These are phyloP conservation scores for Azolla pinnata DNA, from an alignment of 75 land plant genomes.

Conservation along the genomic window DNA sequence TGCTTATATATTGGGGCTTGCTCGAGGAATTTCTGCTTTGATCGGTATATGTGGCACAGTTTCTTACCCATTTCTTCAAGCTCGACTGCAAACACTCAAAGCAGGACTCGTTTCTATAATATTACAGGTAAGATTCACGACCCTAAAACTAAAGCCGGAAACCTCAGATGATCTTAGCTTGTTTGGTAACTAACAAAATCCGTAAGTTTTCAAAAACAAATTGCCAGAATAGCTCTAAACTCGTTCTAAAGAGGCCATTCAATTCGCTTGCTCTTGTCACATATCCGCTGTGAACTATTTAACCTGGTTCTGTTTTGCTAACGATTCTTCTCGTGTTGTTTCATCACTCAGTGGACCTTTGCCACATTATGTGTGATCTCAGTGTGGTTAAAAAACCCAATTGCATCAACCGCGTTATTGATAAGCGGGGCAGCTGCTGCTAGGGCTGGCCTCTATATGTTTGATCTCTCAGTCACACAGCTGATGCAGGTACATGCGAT, in stretches of 20 bases:
- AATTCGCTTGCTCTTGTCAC: no score
- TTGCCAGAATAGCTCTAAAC: no score
- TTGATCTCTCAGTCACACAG: slow-evolving; percentile 85
- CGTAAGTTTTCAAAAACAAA: no score
- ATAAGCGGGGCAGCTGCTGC: slow-evolving; percentile 86
- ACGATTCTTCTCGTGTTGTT: no score
- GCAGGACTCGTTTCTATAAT: slow-evolving; percentile 93
- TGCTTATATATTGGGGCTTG: slow-evolving; percentile 66
- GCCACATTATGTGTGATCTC: slow-evolving; percentile 65
- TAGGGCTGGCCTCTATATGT: slow-evolving; percentile 93
- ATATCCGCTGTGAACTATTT: no score
- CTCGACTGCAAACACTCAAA: slow-evolving; percentile 52
- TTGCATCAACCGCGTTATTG: slow-evolving; percentile 58
- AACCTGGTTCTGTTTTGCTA: no score
- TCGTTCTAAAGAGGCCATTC: no score
- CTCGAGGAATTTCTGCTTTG: slow-evolving; percentile 63
- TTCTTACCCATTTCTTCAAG: slow-evolving; percentile 60
- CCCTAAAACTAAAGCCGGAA: no score
- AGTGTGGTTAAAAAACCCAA: slow-evolving; percentile 37
- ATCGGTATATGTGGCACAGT: slow-evolving; percentile 74
- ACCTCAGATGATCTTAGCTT: no score
- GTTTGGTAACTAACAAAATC: neutral
- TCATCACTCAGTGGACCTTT: slow-evolving; percentile 56
- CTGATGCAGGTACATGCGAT: slow-evolving; percentile 85
- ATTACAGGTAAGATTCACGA: slow-evolving; percentile 50